Percentiles rank a stretch among this genome's conserved stretches.
Evolutionary conservation across 164 flowering plant species (phyloP).

Genomic region (Macadamia tetraphylla): DNA sequence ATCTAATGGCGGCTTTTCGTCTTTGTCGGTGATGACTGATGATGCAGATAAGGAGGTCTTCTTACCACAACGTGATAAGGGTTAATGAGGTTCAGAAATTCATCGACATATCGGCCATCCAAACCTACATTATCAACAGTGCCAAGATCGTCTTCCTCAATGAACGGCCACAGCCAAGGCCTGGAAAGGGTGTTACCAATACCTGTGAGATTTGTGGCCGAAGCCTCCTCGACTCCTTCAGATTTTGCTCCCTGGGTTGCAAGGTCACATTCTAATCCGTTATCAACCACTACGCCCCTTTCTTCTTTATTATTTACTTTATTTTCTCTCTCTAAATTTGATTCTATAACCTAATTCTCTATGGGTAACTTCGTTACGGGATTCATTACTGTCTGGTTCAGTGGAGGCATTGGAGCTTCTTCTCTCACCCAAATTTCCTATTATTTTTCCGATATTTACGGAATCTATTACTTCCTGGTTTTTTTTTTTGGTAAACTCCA

Average conservation of each 20-base stretch:
- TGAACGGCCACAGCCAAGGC: conserved; percentile 70
- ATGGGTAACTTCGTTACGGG: too few species aligned
- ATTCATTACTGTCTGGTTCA: too few species aligned
- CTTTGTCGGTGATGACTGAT: too few species aligned
- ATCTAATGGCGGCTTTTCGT: too few species aligned
- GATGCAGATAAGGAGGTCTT: conserved; percentile 67
- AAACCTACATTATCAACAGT: conserved; percentile 75
- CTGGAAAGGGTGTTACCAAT: conserved; percentile 73
- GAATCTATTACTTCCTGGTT: too few species aligned
- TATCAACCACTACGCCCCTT: too few species aligned
- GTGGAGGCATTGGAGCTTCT: too few species aligned
- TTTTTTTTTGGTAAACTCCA: too few species aligned
- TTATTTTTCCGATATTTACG: too few species aligned
- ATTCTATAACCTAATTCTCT: too few species aligned
- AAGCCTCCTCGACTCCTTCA: conserved; percentile 66
- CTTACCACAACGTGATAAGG: conserved; percentile 77
- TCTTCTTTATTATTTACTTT: too few species aligned
- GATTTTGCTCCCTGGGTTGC: conserved; percentile 80
- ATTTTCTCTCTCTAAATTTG: neutral
- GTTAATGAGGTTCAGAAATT: conserved; percentile 65
- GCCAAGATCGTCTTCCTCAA: conserved; percentile 77
- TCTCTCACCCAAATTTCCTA: too few species aligned
- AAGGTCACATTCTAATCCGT: conserved; percentile 37
- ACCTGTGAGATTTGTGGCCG: conserved; percentile 69
- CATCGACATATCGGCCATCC: conserved; percentile 59